phyloP scores from a whole-genome alignment of 2,329 filamentous ascomycete species.

The Clarireedia homoeocarpa region DNA sequence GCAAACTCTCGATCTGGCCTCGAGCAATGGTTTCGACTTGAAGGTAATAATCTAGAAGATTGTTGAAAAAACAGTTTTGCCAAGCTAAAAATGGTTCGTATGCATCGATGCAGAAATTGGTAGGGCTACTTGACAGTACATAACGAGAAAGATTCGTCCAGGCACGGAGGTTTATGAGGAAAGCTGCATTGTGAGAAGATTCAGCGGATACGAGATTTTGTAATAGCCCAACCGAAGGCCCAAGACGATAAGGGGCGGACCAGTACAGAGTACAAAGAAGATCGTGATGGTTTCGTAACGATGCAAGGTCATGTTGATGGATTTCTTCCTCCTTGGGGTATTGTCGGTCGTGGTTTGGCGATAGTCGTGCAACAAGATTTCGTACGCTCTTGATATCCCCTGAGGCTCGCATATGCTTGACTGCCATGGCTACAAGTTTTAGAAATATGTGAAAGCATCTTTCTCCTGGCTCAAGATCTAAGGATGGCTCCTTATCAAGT shows the following conservation, averaged over 20 bases:
- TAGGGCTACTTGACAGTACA: constrained; percentile 40
- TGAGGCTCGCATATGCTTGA: constrained; percentile 42
- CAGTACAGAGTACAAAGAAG: constrained; percentile 59
- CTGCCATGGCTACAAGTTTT: constrained; percentile 52
- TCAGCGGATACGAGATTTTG: constrained; percentile 51
- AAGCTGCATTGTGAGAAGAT: constrained; percentile 59
- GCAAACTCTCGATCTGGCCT: constrained; percentile 7
- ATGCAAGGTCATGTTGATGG: constrained; percentile 52
- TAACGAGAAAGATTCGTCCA: constrained; percentile 57
- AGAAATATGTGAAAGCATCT: constrained; percentile 61
- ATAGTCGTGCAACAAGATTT: constrained; percentile 52
- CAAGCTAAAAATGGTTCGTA: constrained; percentile 46
- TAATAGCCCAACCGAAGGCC: constrained; percentile 46
- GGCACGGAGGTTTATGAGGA: constrained; percentile 53
- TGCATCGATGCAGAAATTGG: constrained; percentile 27
- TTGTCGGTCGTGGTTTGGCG: constrained; percentile 59
- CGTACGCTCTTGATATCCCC: constrained; percentile 48
- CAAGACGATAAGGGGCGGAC: constrained; percentile 47
- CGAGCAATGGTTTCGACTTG: constrained; percentile 15
- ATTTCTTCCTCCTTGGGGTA: constrained; percentile 55
- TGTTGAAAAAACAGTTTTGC: constrained; percentile 50
- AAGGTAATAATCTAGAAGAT: constrained; percentile 49
- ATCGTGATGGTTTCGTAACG: constrained; percentile 61
- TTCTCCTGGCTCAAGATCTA: constrained; percentile 47
- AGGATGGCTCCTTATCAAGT: constrained; percentile 36